These are phyloP conservation scores for Macadamia tetraphylla DNA, from an alignment of 164 flowering plant genomes.

Conservation along the genomic window DNA sequence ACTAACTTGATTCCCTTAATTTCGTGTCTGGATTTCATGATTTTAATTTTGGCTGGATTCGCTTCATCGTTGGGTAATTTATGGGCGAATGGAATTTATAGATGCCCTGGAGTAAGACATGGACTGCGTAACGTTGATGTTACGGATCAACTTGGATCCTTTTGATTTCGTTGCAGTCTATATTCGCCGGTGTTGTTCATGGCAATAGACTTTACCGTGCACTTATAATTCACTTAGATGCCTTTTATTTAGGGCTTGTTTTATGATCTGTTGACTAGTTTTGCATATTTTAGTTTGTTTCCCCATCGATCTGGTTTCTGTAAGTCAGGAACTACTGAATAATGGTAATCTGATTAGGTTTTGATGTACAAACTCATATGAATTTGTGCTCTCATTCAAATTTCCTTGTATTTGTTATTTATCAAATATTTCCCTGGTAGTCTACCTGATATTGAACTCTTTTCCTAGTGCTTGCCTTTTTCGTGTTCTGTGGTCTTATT, in stretches of 20 bases:
- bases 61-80: neutral
- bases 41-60: conserved; percentile 4
- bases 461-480: neutral
- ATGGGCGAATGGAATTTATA: neutral
- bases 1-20: conserved; percentile 1
- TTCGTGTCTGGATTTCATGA: neutral
- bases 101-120: neutral
- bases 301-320: conserved; percentile 4
- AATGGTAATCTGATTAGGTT: neutral
- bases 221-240: neutral
- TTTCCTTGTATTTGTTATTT: neutral
- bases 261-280: neutral
- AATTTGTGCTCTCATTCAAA: neutral
- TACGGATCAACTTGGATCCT: too few relatives aligned
- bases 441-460: neutral
- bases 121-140: neutral
- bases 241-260: conserved; percentile 1
- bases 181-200: neutral
- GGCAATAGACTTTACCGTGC: neutral
- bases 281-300: neutral
- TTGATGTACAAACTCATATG: neutral
- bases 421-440: neutral
- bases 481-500: neutral
- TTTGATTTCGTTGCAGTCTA: neutral
- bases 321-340: neutral